These are phyloP conservation scores for Curvularia sp. DNA, from an alignment of 2,329 filamentous ascomycete genomes.

Conservation along the genomic window DNA sequence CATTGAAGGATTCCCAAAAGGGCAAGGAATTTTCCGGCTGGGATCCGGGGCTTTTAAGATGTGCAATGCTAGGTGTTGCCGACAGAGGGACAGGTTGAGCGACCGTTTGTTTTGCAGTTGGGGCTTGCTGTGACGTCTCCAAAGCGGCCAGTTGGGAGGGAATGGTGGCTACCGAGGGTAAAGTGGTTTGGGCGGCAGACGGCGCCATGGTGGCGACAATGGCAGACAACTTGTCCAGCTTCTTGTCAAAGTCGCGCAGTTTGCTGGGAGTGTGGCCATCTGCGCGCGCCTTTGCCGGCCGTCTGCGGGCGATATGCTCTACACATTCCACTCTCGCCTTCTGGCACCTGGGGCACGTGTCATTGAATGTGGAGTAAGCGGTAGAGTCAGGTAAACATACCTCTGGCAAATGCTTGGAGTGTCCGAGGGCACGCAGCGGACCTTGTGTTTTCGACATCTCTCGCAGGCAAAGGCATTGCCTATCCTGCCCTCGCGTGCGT, in stretches of 20 bases:
- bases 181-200: slow-evolving; percentile 31
- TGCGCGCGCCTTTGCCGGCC: slow-evolving; percentile 44
- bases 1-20: slow-evolving; percentile 48
- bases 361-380: slow-evolving; percentile 28
- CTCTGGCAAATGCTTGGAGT: slow-evolving; percentile 44
- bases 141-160: slow-evolving; percentile 29
- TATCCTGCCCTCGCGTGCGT: slow-evolving; percentile 46
- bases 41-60: slow-evolving; percentile 36
- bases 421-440: slow-evolving; percentile 47
- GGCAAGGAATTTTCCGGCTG: slow-evolving; percentile 36
- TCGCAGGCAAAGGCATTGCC: slow-evolving; percentile 50
- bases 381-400: slow-evolving; percentile 30
- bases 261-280: slow-evolving; percentile 39
- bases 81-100: slow-evolving; percentile 27
- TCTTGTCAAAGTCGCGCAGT: slow-evolving; percentile 46
- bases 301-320: slow-evolving; percentile 48
- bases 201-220: slow-evolving; percentile 41
- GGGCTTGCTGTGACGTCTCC: slow-evolving; percentile 32
- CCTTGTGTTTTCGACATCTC: slow-evolving; percentile 49
- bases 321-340: slow-evolving; percentile 49
- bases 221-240: slow-evolving; percentile 45
- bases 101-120: slow-evolving; percentile 21
- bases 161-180: slow-evolving; percentile 35
- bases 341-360: slow-evolving; percentile 49
- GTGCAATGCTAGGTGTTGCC: slow-evolving; percentile 23